A percentile compares a stretch with the other conserved stretches of the same genome.
phyloP scores from a whole-genome alignment of 805 yeast genomes.

The Yarrowia keelungensis region DNA sequence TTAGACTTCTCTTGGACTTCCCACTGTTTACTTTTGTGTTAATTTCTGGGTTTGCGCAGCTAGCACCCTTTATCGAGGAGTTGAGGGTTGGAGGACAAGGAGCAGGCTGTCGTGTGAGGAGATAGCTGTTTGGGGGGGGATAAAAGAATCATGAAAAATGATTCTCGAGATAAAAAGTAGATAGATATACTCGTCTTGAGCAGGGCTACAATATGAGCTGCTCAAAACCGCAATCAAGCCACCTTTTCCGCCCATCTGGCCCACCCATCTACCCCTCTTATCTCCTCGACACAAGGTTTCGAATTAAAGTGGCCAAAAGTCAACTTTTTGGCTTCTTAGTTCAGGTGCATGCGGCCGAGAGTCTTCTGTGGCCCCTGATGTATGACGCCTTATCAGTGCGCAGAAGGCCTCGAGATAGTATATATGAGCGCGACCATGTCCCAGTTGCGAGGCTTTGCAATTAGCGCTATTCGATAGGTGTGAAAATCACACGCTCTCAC shows the following conservation, averaged over 20 bases:
- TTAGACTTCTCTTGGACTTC: constrained; percentile 18
- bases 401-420: constrained; percentile 20
- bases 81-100: constrained; percentile 34
- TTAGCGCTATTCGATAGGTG: constrained; percentile 6
- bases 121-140: constrained; percentile 1
- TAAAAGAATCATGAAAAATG: too few species aligned
- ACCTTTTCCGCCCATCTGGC: background rate
- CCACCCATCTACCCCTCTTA: constrained; percentile 32
- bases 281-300: constrained; percentile 31
- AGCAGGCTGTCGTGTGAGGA: constrained; percentile 35
- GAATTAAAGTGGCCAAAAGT: constrained; percentile 23
- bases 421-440: constrained; percentile 6
- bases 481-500: background rate
- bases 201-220: background rate
- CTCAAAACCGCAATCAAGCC: background rate
- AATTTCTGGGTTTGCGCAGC: constrained; percentile 21
- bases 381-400: constrained; percentile 38
- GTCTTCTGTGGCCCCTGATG: constrained; percentile 38
- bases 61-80: constrained; percentile 37
- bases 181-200: background rate
- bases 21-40: constrained; percentile 20
- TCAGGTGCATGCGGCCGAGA: constrained; percentile 38
- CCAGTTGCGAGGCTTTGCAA: constrained; percentile 25
- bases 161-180: background rate
- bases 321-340: constrained; percentile 6